Percentiles rank a stretch among this genome's conserved stretches.
Conservation (phyloP, 148 eudicot genomes). For the Fagopyrum tataricum region DNA sequence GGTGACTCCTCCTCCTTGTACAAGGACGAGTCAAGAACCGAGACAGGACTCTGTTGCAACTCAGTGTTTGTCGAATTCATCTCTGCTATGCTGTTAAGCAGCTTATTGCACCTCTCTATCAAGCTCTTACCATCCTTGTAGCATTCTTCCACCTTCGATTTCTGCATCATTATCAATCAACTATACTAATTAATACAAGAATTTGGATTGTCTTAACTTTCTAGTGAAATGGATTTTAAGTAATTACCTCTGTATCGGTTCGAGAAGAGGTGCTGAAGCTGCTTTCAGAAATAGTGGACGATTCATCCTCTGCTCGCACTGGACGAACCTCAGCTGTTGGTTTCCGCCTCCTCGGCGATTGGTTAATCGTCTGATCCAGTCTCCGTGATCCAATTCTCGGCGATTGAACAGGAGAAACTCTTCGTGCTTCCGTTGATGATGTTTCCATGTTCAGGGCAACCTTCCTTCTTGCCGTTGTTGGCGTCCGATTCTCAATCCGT, state of each 20-base stretch:
- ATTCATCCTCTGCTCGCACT: constrained; percentile 42
- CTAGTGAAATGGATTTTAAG: background rate
- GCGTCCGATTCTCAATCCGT: constrained; percentile 37
- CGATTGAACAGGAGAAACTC: constrained; percentile 40
- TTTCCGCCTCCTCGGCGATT: constrained; percentile 42
- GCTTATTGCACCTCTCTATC: constrained; percentile 70
- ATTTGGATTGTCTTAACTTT: background rate
- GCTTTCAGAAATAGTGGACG: constrained; percentile 64
- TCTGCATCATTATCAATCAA: constrained; percentile 24
- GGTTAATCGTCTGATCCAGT: constrained; percentile 35
- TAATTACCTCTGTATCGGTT: constrained; percentile 63
- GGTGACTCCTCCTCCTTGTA: constrained; percentile 88
- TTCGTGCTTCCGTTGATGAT: constrained; percentile 16
- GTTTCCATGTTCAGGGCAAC: constrained; percentile 35
- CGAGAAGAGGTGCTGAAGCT: constrained; percentile 55
- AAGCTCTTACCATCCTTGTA: constrained; percentile 53
- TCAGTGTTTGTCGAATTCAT: constrained; percentile 46
- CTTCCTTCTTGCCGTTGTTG: constrained; percentile 31
- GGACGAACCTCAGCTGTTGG: constrained; percentile 25
- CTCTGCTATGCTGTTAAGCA: constrained; percentile 67
- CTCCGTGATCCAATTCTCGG: constrained; percentile 40
- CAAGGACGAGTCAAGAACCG: constrained; percentile 87
- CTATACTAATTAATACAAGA: background rate
- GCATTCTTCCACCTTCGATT: constrained; percentile 49
- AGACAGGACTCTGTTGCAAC: constrained; percentile 85